A percentile compares a stretch with the other conserved stretches of the same genome.
phyloP scores from a whole-genome alignment of 75 land plant genomes.

The Chamaecyparis obtusa region DNA sequence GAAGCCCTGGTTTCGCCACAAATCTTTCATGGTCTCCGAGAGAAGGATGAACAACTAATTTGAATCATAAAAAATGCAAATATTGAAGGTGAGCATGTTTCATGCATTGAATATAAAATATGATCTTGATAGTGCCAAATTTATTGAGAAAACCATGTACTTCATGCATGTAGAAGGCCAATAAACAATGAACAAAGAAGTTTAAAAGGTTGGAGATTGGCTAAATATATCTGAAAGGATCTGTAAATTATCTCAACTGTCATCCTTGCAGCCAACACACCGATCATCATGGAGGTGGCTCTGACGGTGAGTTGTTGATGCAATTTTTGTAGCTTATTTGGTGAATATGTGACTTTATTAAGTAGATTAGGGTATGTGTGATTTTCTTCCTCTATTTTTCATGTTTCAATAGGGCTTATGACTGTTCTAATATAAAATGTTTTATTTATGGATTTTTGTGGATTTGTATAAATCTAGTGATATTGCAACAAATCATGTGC shows the following conservation, averaged over 20 bases:
- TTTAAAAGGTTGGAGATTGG: no score
- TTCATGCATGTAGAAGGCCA: no score
- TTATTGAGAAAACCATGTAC: no score
- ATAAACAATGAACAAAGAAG: no score
- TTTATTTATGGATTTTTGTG: background rate
- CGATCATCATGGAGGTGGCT: slow-evolving; percentile 90
- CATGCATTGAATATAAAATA: no score
- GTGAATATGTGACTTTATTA: background rate
- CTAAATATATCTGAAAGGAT: background rate
- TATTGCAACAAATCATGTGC: no score
- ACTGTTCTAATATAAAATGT: background rate
- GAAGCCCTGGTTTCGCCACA: no score
- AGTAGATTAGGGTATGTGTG: background rate
- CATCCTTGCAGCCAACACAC: slow-evolving; percentile 97
- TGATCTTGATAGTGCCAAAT: no score
- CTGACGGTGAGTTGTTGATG: slow-evolving; percentile 52
- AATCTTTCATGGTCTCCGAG: no score
- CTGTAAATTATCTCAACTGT: slow-evolving; percentile 11
- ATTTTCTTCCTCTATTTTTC: background rate
- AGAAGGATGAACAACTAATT: no score
- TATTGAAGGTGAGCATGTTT: no score
- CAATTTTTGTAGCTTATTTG: background rate
- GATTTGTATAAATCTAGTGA: background rate
- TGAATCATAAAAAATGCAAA: no score
- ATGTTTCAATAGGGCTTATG: background rate